Conservation (phyloP, 2,329 filamentous ascomycete genomes). For the Penicillium italicum region DNA sequence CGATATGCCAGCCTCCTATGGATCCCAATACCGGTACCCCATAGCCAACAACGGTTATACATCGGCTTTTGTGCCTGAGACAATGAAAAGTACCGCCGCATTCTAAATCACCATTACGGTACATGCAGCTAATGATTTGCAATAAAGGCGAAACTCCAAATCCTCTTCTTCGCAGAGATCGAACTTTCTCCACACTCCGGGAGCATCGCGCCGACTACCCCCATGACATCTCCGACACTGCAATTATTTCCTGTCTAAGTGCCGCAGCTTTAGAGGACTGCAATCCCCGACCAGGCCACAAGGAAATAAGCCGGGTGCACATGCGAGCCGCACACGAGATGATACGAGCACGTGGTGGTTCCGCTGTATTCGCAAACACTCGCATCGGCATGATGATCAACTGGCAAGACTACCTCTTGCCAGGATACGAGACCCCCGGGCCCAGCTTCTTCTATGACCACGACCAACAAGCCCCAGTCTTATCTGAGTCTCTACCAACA, state of each 20-base stretch:
- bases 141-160: conserved; percentile 31
- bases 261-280: conserved; percentile 41
- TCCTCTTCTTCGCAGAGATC: conserved; percentile 33
- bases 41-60: conserved; percentile 41
- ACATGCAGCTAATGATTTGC: conserved; percentile 38
- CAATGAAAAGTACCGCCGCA: conserved; percentile 38
- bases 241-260: conserved; percentile 40
- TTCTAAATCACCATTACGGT: conserved; percentile 41
- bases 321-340: conserved; percentile 40
- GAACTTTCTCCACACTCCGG: conserved; percentile 34
- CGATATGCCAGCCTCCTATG: conserved; percentile 41
- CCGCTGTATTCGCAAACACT: conserved; percentile 35
- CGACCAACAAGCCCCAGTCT: conserved; percentile 9
- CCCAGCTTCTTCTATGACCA: conserved; percentile 37
- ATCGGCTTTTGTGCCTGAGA: conserved; percentile 39
- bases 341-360: conserved; percentile 38
- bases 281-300: conserved; percentile 38
- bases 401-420: conserved; percentile 43
- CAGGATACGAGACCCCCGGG: conserved; percentile 37
- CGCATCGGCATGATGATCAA: conserved; percentile 42
- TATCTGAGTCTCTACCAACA: conserved; percentile 2
- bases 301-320: conserved; percentile 39
- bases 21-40: conserved; percentile 31
- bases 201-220: conserved; percentile 33
- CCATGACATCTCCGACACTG: conserved; percentile 36